Evolutionary conservation across 2,329 filamentous ascomycete genomes (phyloP).

Genomic region (Huntiella bhutanensis): DNA sequence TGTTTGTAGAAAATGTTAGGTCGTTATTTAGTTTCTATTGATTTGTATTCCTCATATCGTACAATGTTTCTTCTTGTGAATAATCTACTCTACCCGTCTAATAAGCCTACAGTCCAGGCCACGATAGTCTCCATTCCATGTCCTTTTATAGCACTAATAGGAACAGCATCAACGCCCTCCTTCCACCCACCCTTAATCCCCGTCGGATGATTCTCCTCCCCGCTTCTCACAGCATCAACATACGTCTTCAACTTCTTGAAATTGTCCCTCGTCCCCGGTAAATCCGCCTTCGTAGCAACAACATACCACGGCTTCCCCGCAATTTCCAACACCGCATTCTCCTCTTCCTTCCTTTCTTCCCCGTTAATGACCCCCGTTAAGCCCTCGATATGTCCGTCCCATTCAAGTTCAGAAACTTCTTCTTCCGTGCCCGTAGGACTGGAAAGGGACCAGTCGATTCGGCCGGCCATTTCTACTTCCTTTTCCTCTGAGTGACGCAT

Average conservation of each 20-base stretch:
- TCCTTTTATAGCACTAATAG: constrained; percentile 74
- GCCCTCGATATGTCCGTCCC: not conserved
- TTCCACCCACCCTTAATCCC: constrained; percentile 38
- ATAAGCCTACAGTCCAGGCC: constrained; percentile 50
- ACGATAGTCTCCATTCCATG: constrained; percentile 63
- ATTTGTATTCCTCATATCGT: not conserved
- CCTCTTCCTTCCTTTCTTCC: constrained; percentile 11
- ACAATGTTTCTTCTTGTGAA: not conserved
- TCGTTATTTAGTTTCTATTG: not conserved
- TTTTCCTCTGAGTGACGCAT: constrained; percentile 56
- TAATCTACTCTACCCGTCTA: constrained; percentile 28
- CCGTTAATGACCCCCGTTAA: not conserved
- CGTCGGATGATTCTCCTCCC: constrained; percentile 53
- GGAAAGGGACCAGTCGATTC: constrained; percentile 39
- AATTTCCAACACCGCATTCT: constrained; percentile 42
- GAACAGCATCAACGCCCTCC: constrained; percentile 50
- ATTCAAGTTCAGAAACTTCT: not conserved
- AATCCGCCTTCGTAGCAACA: constrained; percentile 79
- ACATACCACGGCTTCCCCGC: constrained; percentile 95
- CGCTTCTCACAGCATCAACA: constrained; percentile 43
- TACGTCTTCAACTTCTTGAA: constrained; percentile 53
- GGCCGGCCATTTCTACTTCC: constrained; percentile 38
- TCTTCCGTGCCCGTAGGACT: constrained; percentile 20
- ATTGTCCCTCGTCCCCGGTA: constrained; percentile 60
- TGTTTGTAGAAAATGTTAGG: not conserved